phyloP scores from a whole-genome alignment of 345 rosid species.

The Acer saccharum region DNA sequence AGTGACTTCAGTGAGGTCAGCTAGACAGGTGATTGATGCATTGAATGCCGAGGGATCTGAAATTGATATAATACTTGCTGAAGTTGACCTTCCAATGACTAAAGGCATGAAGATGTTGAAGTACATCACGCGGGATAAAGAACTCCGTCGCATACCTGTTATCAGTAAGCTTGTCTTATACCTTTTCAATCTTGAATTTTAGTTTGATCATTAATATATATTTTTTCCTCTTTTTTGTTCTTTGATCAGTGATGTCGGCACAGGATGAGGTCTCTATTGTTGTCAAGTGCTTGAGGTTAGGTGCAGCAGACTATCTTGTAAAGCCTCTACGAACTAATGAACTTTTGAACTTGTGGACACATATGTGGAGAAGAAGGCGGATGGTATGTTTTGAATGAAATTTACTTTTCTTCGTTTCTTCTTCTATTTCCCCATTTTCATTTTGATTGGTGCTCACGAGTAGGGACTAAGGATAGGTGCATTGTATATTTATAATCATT shows the following conservation, averaged over 20 bases:
- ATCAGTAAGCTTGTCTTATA: constrained; percentile 67
- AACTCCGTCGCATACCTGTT: constrained; percentile 84
- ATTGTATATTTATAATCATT: background rate
- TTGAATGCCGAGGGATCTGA: constrained; percentile 95
- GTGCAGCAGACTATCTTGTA: constrained; percentile 90
- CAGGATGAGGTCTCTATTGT: constrained; percentile 81
- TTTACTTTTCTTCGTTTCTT: background rate
- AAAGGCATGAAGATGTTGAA: constrained; percentile 97
- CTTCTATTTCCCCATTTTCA: background rate
- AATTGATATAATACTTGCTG: constrained; percentile 92
- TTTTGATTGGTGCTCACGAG: background rate
- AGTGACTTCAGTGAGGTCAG: constrained; percentile 90
- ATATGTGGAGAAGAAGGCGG: constrained; percentile 76
- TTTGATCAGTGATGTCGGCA: constrained; percentile 75
- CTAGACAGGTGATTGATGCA: constrained; percentile 95
- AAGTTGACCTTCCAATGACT: constrained; percentile 92
- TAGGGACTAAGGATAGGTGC: background rate
- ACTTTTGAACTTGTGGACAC: constrained; percentile 81
- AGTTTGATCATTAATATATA: background rate
- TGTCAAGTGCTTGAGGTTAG: constrained; percentile 82
- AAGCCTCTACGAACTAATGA: constrained; percentile 84
- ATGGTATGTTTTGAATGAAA: constrained; percentile 47
- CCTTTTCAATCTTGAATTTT: background rate
- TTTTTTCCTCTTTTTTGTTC: constrained; percentile 17
- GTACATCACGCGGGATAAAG: constrained; percentile 83